These are phyloP conservation scores for Boletus eberwhitei DNA, from an alignment of 768 basidiomycete genomes.

Conservation along the genomic window DNA sequence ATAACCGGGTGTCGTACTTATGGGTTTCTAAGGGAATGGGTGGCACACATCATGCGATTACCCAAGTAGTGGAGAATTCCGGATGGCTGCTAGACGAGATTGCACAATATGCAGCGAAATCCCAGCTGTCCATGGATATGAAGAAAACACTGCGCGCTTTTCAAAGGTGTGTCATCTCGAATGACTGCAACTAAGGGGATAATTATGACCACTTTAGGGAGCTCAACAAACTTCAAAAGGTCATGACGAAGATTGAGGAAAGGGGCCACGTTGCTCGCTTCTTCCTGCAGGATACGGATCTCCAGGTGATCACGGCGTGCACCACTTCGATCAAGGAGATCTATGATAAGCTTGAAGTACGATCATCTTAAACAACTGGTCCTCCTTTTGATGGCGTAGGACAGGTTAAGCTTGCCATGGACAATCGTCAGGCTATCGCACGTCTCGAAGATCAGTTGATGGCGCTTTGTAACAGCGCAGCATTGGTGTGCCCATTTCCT, in stretches of 20 bases:
- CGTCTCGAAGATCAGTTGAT: conserved; percentile 10
- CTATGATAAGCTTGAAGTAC: conserved; percentile 8
- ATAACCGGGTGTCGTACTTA: not conserved
- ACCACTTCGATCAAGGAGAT: conserved; percentile 8
- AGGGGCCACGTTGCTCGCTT: conserved; percentile 4
- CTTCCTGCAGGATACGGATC: conserved; percentile 7
- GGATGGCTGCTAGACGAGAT: conserved; percentile 15
- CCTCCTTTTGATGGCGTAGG: not conserved
- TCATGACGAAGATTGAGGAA: conserved; percentile 6
- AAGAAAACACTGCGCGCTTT: conserved; percentile 2
- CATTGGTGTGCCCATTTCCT: not conserved
- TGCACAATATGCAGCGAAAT: not conserved
- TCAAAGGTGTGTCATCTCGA: not conserved
- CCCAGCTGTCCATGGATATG: not conserved
- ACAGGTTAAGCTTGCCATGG: conserved; percentile 13
- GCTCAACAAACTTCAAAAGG: conserved; percentile 1
- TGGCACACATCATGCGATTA: conserved; percentile 13
- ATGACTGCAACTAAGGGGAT: too few relatives aligned
- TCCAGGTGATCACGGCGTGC: conserved; percentile 7
- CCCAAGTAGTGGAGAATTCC: conserved; percentile 11
- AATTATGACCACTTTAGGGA: conserved; percentile 1
- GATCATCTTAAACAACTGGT: not conserved
- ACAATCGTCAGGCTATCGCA: conserved; percentile 5
- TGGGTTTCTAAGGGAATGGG: conserved; percentile 2
- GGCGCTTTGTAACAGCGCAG: not conserved